Conservation (phyloP, 106 monocot species). For the Alisma plantagoaquatica region DNA sequence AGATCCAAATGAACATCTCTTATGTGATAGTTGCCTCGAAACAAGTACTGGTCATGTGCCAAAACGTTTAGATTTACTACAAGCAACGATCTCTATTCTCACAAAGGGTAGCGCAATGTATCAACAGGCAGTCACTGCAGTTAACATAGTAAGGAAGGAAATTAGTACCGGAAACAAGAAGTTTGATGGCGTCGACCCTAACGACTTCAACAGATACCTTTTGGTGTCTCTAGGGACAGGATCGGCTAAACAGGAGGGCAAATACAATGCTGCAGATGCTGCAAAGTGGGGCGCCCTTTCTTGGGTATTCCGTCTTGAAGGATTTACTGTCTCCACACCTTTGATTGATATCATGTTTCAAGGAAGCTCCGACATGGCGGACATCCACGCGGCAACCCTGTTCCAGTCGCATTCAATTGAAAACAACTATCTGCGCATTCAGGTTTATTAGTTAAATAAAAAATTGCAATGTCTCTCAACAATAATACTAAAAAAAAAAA, state of each 20-base stretch:
- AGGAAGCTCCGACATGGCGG: constrained; percentile 35
- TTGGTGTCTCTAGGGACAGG: constrained; percentile 30
- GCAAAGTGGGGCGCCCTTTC: constrained; percentile 28
- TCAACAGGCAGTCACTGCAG: constrained; percentile 14
- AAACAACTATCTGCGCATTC: constrained; percentile 6
- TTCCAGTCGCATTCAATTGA: constrained; percentile 23
- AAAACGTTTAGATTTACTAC: no score
- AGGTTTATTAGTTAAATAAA: not conserved
- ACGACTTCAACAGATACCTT: no score
- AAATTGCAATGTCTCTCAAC: no score
- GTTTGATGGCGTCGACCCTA: no score
- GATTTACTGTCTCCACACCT: no score
- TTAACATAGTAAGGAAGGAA: constrained; percentile 14
- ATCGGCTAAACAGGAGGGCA: constrained; percentile 16
- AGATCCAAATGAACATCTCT: no score
- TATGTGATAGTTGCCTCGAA: no score
- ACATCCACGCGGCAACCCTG: constrained; percentile 30
- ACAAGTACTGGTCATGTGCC: no score
- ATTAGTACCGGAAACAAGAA: constrained; percentile 5
- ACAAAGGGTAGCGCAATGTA: no score
- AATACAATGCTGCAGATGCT: constrained; percentile 9
- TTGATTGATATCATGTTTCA: constrained; percentile 28
- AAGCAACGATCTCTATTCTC: no score
- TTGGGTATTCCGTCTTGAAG: constrained; percentile 18
- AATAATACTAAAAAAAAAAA: no score